phyloP scores from a whole-genome alignment of 257 asterid genomes.

The Gardenia jasminoides region DNA sequence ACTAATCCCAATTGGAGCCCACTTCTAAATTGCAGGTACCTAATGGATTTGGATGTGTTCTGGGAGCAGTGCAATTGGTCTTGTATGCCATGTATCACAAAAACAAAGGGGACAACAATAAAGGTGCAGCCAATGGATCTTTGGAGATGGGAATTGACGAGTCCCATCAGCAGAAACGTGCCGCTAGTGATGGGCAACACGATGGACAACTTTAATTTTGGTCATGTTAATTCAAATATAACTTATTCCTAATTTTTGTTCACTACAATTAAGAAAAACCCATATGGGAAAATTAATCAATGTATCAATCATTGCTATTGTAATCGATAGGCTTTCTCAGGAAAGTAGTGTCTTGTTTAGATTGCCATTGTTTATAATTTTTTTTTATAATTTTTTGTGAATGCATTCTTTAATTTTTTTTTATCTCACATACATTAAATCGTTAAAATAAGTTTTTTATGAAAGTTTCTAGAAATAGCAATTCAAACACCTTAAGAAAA shows the following conservation, averaged over 20 bases:
- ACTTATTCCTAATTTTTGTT: not conserved
- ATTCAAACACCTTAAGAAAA: too few species aligned
- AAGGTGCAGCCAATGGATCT: slow-evolving; percentile 21
- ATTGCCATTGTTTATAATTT: too few species aligned
- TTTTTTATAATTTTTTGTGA: too few species aligned
- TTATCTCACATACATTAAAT: too few species aligned
- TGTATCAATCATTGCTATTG: not conserved
- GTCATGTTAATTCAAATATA: not conserved
- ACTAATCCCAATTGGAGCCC: not conserved
- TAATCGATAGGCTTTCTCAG: not conserved
- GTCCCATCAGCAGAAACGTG: slow-evolving; percentile 18
- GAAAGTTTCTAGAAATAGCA: too few species aligned
- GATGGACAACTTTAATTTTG: not conserved
- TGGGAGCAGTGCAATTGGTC: slow-evolving; percentile 67
- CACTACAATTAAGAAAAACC: not conserved
- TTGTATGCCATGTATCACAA: slow-evolving; percentile 55
- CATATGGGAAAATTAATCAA: not conserved
- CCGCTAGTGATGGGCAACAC: not conserved
- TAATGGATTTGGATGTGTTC: slow-evolving; percentile 64
- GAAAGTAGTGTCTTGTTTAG: too few species aligned
- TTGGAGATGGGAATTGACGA: slow-evolving; percentile 43
- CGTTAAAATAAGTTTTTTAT: too few species aligned
- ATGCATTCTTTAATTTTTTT: too few species aligned
- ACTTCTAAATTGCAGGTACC: slow-evolving; percentile 46
- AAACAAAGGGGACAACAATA: slow-evolving; percentile 32